These are phyloP conservation scores for Akebia trifoliata DNA, from an alignment of 164 flowering plant species.

Conservation along the genomic window DNA sequence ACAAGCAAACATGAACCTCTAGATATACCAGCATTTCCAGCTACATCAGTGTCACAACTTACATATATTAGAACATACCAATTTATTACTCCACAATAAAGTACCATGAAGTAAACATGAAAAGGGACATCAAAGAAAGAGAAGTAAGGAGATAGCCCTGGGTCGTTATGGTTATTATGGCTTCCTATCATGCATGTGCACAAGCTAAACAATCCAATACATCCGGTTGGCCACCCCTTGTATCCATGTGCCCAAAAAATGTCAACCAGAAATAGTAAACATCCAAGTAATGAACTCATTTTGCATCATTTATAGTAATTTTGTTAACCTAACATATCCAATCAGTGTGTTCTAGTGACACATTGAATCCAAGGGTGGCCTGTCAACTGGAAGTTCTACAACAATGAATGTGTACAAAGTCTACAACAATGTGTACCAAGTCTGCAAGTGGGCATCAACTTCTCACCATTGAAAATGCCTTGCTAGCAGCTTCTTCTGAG, in stretches of 20 bases:
- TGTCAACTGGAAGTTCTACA: neutral
- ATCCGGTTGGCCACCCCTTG: neutral
- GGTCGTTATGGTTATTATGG: neutral
- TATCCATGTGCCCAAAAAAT: neutral
- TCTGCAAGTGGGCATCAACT: neutral
- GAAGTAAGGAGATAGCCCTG: neutral
- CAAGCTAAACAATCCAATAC: neutral
- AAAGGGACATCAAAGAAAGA: neutral
- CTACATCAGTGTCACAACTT: neutral
- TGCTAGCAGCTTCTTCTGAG: conserved; percentile 33
- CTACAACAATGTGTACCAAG: too few species aligned
- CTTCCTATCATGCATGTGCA: neutral
- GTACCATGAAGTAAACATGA: neutral
- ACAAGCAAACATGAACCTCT: conserved; percentile 1
- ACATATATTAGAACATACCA: neutral
- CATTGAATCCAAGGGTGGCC: neutral
- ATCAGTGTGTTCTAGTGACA: neutral
- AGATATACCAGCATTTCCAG: neutral
- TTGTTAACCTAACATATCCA: neutral
- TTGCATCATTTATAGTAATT: neutral
- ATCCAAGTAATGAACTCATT: neutral
- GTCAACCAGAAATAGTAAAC: neutral
- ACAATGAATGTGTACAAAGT: neutral
- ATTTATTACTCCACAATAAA: neutral
- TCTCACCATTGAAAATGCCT: conserved; percentile 51